Evolutionary conservation across 768 basidiomycete genomes (phyloP), one percentile per base, ranked within the genome.

Genomic region (Crucibulum laeve): DNA sequence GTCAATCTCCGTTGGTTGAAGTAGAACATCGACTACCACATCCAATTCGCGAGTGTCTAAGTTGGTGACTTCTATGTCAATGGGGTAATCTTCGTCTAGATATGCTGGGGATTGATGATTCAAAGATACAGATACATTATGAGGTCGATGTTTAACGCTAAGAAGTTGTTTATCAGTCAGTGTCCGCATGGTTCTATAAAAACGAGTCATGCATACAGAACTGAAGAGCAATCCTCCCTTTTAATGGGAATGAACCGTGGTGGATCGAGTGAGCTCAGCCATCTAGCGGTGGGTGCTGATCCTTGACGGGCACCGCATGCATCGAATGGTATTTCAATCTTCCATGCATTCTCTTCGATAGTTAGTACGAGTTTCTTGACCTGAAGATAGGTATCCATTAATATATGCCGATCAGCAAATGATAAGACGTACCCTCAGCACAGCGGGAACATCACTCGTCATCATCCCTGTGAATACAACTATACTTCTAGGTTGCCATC

Each of bases 1-100:
- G 49, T 90, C 89, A 39, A 81, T 70, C 51, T 88, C 87, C 2
- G 79, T 75, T 1, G 92, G 92, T 42, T 91, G 90, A 25, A 97
- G 62, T 44, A 95, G 68, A 4, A 88, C 74, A 43, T 92, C 87
- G 7, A 91, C 66, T 4, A 73, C 64, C 10, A 90, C 63, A 13
- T 87, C 80, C 8, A 97, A 61, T 19, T 81, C 73, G 15, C 80
- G 70, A 36, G 78, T 76, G 57, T 96, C 92, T 4, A 65, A 55
- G 56, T 93, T 96, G 3, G 65, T 76, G 11, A 95, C 71, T 36
- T 79, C 70, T 32, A 97, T 68, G 8, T 59, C 57, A 51, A 97
- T 83, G 0, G 87, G 82, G 54, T 87, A 89, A 35, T 76, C 73
- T 59, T 96, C 94, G 48, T 87, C 83, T 25, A 95, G 61, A 58